Base-by-base conservation (phyloP, 495 filamentous ascomycete genomes). In the Halenospora varia region DNA sequence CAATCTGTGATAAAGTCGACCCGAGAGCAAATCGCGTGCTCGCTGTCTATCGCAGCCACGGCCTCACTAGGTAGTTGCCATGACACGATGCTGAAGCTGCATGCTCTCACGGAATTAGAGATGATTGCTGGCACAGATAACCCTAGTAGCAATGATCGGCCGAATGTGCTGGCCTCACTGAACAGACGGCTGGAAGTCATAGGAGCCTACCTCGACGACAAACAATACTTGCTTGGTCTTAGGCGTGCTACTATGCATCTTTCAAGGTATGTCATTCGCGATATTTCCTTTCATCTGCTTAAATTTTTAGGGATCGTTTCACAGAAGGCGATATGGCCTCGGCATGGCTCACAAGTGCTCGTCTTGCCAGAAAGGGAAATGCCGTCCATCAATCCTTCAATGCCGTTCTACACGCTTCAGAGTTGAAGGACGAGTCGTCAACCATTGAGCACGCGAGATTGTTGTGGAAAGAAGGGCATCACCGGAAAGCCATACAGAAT, bases 401-500 rank as follows among this genome's bases (percentile, higher is more conserved):
- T 71, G 90, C 93, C 19, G 90, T 97, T 54, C 78, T 96, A 20
- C 89, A 95, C 72, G 93, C 95, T 23, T 85, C 88, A 11, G 79
- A 87, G 59, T 80, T 96, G 23, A 90, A 90, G 22, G 89, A 94
- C 62, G 79, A 84, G 49, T 88, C 90, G 10, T 89, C 94, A 39
- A 90, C 86, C 29, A 90, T 97, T 59, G 95, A 99, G 67, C 91
- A 99, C 70, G 89, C 94, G 6, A 80, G 88, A 51, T 80, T 97
- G 42, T 74, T 97, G n/a, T 97, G 94, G 90, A 91, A 88, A 63
- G 90, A 96, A 68, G 91, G 91, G 4, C 85, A 96, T 66, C 91
- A 96, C 66, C 84, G 92, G 48, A 96, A 96, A 72, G 95, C 95
- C 15, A 97, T 99, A 59, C 90, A 96, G 62, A 87, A 82, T 10